Evolutionary conservation across 2,329 filamentous ascomycete genomes (phyloP).

Genomic region (Fusarium mexicanum): DNA sequence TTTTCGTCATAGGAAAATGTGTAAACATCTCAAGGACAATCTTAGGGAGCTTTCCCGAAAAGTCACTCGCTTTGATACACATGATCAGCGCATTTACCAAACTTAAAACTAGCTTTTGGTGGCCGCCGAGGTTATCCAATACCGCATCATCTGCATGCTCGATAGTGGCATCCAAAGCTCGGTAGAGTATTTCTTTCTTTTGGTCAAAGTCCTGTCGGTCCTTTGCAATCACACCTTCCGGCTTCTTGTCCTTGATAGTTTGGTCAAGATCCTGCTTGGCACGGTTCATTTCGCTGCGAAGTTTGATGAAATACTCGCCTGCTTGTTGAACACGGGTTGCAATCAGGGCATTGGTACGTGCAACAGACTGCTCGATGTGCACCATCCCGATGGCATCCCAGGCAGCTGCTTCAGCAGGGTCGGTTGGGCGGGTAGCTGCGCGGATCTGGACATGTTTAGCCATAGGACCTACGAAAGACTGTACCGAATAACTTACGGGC

Average conservation of each 20-base stretch:
- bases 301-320: slow-evolving; percentile 59
- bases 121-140: slow-evolving; percentile 66
- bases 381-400: slow-evolving; percentile 65
- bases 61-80: slow-evolving; percentile 63
- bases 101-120: slow-evolving; percentile 65
- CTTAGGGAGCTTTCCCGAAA: slow-evolving; percentile 63
- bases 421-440: slow-evolving; percentile 54
- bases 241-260: slow-evolving; percentile 54
- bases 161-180: slow-evolving; percentile 63
- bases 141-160: slow-evolving; percentile 65
- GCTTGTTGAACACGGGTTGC: slow-evolving; percentile 61
- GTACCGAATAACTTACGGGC: slow-evolving; percentile 45
- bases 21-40: slow-evolving; percentile 69
- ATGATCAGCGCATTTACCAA: slow-evolving; percentile 64
- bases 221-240: slow-evolving; percentile 48
- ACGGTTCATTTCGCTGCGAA: slow-evolving; percentile 59
- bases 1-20: slow-evolving; percentile 68
- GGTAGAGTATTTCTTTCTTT: slow-evolving; percentile 60
- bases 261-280: slow-evolving; percentile 57
- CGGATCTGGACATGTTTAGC: slow-evolving; percentile 47
- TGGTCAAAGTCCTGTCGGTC: slow-evolving; percentile 54
- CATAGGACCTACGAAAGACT: neutral
- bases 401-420: slow-evolving; percentile 58
- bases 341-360: slow-evolving; percentile 52
- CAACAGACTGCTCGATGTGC: slow-evolving; percentile 55